Conservation (phyloP, 495 filamentous ascomycete species). For the Trichoderma virens region DNA sequence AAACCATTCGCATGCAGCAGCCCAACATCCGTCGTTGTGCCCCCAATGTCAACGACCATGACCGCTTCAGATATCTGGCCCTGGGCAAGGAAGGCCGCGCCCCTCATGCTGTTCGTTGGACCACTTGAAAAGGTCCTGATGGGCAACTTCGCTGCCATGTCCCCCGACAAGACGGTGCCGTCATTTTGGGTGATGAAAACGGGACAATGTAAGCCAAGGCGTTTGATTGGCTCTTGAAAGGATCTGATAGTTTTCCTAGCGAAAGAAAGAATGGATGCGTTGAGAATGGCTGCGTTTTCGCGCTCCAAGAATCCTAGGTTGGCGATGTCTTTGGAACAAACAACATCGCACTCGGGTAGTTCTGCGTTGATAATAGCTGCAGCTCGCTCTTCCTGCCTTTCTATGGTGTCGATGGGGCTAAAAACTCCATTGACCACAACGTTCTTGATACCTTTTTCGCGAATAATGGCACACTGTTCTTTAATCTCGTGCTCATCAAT, state of each 20-base stretch:
- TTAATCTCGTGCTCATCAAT: constrained; percentile 40
- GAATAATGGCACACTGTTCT: constrained; percentile 33
- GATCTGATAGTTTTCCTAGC: constrained; percentile 41
- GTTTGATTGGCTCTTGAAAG: constrained; percentile 38
- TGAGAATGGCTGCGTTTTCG: constrained; percentile 50
- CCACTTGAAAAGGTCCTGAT: constrained; percentile 48
- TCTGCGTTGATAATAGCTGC: constrained; percentile 34
- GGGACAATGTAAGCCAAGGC: constrained; percentile 39
- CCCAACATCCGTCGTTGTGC: constrained; percentile 41
- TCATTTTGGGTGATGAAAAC: constrained; percentile 52
- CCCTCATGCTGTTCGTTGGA: constrained; percentile 50
- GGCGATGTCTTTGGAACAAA: constrained; percentile 41
- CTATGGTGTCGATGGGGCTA: constrained; percentile 45
- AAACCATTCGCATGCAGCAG: constrained; percentile 36
- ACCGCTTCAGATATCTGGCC: constrained; percentile 26
- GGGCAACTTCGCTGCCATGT: constrained; percentile 41
- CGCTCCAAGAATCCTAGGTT: constrained; percentile 47
- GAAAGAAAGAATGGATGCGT: constrained; percentile 44
- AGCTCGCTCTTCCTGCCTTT: constrained; percentile 41
- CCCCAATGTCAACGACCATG: constrained; percentile 44
- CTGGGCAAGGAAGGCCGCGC: constrained; percentile 42
- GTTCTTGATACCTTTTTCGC: constrained; percentile 34
- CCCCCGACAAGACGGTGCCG: constrained; percentile 42
- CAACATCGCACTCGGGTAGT: constrained; percentile 39
- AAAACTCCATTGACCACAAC: constrained; percentile 54